Conservation (phyloP, 371 early-diverging fungal species). For the Mucor piriformis region DNA sequence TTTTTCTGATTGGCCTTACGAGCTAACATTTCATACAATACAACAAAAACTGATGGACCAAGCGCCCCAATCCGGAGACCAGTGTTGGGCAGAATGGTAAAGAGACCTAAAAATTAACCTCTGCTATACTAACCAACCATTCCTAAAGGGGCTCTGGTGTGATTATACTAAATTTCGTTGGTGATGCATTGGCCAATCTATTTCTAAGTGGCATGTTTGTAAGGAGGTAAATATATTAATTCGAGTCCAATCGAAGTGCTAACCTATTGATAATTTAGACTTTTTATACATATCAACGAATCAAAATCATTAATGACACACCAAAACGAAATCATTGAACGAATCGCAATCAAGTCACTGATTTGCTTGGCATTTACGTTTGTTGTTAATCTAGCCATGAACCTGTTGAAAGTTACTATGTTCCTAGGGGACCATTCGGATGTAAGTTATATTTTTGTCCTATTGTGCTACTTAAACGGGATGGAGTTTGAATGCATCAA, state of each 20-base stretch:
- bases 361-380: conserved; percentile 47
- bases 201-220: conserved; percentile 57
- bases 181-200: conserved; percentile 47
- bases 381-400: conserved; percentile 51
- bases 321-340: conserved; percentile 38
- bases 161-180: conserved; percentile 47
- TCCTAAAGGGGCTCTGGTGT: conserved; percentile 43
- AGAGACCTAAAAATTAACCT: background rate
- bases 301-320: conserved; percentile 31
- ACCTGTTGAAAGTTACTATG: conserved; percentile 44
- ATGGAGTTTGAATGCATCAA: background rate
- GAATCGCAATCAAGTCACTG: conserved; percentile 45
- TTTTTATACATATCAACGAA: conserved; percentile 39
- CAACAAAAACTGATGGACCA: conserved; percentile 20
- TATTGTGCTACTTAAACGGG: background rate
- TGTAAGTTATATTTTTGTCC: conserved; percentile 22
- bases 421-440: conserved; percentile 45
- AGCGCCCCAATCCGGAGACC: conserved; percentile 25
- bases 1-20: conserved; percentile 55
- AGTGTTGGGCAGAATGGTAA: conserved; percentile 54
- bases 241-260: background rate
- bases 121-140: background rate
- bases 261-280: conserved; percentile 15
- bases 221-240: conserved; percentile 24
- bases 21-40: conserved; percentile 33